Evolutionary conservation across 1,139 yeast species (phyloP), one percentile per base, ranked within the genome.

Genomic region (Suhomyces atakaporum): DNA sequence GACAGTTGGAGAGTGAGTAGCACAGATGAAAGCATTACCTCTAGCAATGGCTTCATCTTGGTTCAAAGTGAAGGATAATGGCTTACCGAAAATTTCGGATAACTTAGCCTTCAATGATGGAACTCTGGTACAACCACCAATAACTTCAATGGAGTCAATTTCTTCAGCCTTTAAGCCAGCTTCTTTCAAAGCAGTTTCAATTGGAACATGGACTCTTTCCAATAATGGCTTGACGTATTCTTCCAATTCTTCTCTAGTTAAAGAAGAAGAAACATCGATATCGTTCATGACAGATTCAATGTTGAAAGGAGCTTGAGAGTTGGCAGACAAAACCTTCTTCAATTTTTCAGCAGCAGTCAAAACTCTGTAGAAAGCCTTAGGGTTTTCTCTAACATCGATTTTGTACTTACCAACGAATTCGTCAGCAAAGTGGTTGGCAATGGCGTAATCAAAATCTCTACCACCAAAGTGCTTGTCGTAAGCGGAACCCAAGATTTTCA

Each of bases 1-100:
- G 58, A 92, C 82, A 50, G 97, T 90, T 69, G 98, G 98, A 20
- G 98, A 92, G 77, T 90, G 97, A 71, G 90, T 87, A 54, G 98
- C 99, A 69, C 98, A 92, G 59, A 94, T 87, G 71, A 92, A 94
- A 38, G 99, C 97, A 54, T 96, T 95, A 75, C 99, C 99, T 69
- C 94, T 86, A 45, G 98, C 97, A 64, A 90, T 84, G 47, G 98
- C 97, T 77, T 92, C 99, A 63, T 92, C 99, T 75, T 90, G 97
- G 79, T 94, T 92, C 70, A 94, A 81, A 54, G 97, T 94, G 75
- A 87, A 86, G 29, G 97, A 87, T 61, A 92, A 77, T 54, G 75
- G 84, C 76, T 88, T 88, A 61, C 87, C 89, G 62, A 92, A 88
- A 48, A 86, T 75, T 60, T 84, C 86, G 52, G 84, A 56, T 54